phyloP scores from a whole-genome alignment of 768 basidiomycete genomes.

The Hygrophorus pudorinus region DNA sequence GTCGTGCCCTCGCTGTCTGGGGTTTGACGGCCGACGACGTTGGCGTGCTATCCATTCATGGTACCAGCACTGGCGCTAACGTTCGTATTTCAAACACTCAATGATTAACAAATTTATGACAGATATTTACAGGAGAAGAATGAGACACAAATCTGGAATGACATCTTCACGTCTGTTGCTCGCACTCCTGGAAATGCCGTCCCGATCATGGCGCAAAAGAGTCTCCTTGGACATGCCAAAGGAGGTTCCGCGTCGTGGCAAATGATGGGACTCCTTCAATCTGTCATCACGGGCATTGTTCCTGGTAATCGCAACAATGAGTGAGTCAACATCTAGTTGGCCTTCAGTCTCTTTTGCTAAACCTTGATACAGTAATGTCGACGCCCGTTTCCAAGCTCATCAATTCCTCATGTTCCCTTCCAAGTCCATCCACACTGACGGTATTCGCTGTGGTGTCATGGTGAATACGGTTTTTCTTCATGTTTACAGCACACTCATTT shows the following conservation, averaged over 20 bases:
- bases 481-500: not conserved
- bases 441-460: slow-evolving; percentile 82
- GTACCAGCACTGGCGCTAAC: slow-evolving; percentile 81
- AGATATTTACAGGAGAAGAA: slow-evolving; percentile 69
- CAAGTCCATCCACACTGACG: slow-evolving; percentile 89
- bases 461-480: slow-evolving; percentile 29
- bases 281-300: slow-evolving; percentile 74
- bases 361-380: slow-evolving; percentile 62
- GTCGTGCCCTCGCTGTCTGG: slow-evolving; percentile 95
- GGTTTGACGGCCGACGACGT: slow-evolving; percentile 90
- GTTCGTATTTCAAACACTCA: slow-evolving; percentile 23
- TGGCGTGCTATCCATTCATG: slow-evolving; percentile 83
- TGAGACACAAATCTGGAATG: slow-evolving; percentile 95
- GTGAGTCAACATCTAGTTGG: slow-evolving; percentile 36
- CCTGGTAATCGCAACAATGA: slow-evolving; percentile 96
- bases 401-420: slow-evolving; percentile 96
- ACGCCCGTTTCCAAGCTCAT: slow-evolving; percentile 84
- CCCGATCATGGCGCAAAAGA: slow-evolving; percentile 96
- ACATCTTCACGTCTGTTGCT: slow-evolving; percentile 79
- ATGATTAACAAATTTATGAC: slow-evolving; percentile 2
- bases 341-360: slow-evolving; percentile 2
- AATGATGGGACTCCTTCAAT: slow-evolving; percentile 85
- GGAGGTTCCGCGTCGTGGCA: slow-evolving; percentile 99
- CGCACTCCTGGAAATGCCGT: slow-evolving; percentile 95
- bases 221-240: slow-evolving; percentile 93